These are phyloP conservation scores for Conidiobolus incongruus DNA, from an alignment of 371 early-diverging fungal species.

Conservation along the genomic window DNA sequence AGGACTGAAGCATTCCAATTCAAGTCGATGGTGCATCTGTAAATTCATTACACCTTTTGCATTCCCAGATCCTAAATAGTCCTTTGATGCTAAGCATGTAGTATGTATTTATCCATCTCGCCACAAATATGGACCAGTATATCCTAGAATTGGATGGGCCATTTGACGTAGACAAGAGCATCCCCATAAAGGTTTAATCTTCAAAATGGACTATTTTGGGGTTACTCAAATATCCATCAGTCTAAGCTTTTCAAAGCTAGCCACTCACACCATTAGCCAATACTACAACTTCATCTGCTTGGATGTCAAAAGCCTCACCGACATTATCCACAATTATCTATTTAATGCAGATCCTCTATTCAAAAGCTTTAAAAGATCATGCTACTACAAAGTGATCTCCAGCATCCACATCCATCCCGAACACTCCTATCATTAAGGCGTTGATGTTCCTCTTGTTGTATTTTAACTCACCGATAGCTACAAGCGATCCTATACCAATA, in stretches of 20 bases:
- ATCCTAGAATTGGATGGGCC: conserved; percentile 36
- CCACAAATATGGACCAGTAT: conserved; percentile 39
- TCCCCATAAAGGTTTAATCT: conserved; percentile 37
- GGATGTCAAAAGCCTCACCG: conserved; percentile 30
- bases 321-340: conserved; percentile 23
- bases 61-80: conserved; percentile 26
- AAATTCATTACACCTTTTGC: conserved; percentile 38
- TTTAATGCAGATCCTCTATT: conserved; percentile 26
- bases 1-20: conserved; percentile 25
- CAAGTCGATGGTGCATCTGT: conserved; percentile 36
- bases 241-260: conserved; percentile 41
- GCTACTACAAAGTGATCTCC: no score
- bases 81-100: conserved; percentile 28
- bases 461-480: no score
- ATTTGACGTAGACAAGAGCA: conserved; percentile 30
- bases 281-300: conserved; percentile 52
- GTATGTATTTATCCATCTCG: conserved; percentile 28
- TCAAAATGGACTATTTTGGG: conserved; percentile 41
- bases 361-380: no score
- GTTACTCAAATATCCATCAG: conserved; percentile 29
- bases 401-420: no score
- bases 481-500: no score
- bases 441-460: no score
- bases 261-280: conserved; percentile 38
- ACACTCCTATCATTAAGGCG: no score